Evolutionary conservation across 345 rosid species (phyloP).

Genomic region (Rubroshorea leprosula): DNA sequence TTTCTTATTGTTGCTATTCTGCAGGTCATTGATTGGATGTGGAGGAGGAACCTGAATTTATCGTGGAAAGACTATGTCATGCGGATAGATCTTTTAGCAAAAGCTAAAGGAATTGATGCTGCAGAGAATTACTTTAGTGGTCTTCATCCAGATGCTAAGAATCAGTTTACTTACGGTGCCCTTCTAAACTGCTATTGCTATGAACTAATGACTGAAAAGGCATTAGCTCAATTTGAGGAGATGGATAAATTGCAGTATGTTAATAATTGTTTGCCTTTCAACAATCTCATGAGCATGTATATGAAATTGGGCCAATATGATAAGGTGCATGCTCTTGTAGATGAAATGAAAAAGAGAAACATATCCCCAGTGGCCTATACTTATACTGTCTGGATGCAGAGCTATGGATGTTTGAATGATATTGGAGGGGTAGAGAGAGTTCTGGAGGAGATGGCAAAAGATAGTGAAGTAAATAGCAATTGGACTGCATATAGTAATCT

Average conservation of each 20-base stretch:
- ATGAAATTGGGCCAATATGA: constrained; percentile 52
- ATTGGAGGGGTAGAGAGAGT: constrained; percentile 47
- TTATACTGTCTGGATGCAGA: constrained; percentile 54
- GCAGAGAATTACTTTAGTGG: constrained; percentile 54
- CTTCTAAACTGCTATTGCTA: constrained; percentile 63
- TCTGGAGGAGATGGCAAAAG: constrained; percentile 36
- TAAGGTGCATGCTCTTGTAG: constrained; percentile 40
- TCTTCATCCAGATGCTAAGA: constrained; percentile 34
- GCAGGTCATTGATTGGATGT: constrained; percentile 77
- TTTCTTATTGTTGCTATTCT: neutral
- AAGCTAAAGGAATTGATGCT: constrained; percentile 45
- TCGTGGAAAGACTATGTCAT: constrained; percentile 39
- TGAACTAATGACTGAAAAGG: constrained; percentile 43
- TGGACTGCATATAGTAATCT: constrained; percentile 54
- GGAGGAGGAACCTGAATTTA: constrained; percentile 43
- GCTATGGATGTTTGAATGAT: constrained; percentile 42
- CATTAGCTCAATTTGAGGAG: constrained; percentile 42
- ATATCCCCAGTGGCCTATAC: constrained; percentile 23
- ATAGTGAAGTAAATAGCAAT: constrained; percentile 21
- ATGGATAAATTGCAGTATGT: constrained; percentile 45
- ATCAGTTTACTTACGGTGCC: constrained; percentile 37
- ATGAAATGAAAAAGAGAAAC: constrained; percentile 49
- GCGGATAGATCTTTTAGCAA: constrained; percentile 55
- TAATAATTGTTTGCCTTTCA: constrained; percentile 35
- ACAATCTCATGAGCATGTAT: constrained; percentile 51